Conservation (phyloP, 768 basidiomycete species). For the Rubroboletus satanas region DNA sequence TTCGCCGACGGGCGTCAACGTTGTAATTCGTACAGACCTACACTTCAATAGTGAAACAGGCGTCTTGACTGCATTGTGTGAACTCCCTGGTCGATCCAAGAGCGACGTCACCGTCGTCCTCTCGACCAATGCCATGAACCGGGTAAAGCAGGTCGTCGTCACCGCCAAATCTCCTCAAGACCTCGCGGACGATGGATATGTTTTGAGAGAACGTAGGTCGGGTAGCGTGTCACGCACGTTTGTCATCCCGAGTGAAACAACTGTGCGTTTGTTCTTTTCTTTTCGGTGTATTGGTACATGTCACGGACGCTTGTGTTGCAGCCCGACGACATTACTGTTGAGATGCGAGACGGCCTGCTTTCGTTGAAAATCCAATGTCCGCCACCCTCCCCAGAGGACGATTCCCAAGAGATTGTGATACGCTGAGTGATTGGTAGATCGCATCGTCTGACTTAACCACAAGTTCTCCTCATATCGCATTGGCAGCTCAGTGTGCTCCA, state of each 20-base stretch:
- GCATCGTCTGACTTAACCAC: slow-evolving; percentile 11
- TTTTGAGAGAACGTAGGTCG: slow-evolving; percentile 53
- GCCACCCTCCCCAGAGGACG: slow-evolving; percentile 38
- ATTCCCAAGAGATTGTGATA: slow-evolving; percentile 47
- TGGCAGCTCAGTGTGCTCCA: not conserved
- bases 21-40: slow-evolving; percentile 58
- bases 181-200: slow-evolving; percentile 40
- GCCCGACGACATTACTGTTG: slow-evolving; percentile 52
- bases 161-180: slow-evolving; percentile 42
- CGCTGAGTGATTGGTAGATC: slow-evolving; percentile 35
- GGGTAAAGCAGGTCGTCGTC: slow-evolving; percentile 59
- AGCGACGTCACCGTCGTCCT: slow-evolving; percentile 57
- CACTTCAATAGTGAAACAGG: slow-evolving; percentile 51
- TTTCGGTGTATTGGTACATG: not conserved
- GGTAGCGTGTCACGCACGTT: slow-evolving; percentile 49
- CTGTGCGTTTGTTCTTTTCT: slow-evolving; percentile 40
- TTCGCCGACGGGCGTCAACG: slow-evolving; percentile 20
- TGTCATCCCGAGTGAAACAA: slow-evolving; percentile 52
- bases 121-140: slow-evolving; percentile 56
- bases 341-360: slow-evolving; percentile 60
- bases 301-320: slow-evolving; percentile 23
- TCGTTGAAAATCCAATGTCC: slow-evolving; percentile 53
- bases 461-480: slow-evolving; percentile 2
- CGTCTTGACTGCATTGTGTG: slow-evolving; percentile 56
- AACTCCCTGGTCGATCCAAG: slow-evolving; percentile 64